Evolutionary conservation across 2,329 filamentous ascomycete species (phyloP).

Genomic region (Phialemonium atrogriseum): DNA sequence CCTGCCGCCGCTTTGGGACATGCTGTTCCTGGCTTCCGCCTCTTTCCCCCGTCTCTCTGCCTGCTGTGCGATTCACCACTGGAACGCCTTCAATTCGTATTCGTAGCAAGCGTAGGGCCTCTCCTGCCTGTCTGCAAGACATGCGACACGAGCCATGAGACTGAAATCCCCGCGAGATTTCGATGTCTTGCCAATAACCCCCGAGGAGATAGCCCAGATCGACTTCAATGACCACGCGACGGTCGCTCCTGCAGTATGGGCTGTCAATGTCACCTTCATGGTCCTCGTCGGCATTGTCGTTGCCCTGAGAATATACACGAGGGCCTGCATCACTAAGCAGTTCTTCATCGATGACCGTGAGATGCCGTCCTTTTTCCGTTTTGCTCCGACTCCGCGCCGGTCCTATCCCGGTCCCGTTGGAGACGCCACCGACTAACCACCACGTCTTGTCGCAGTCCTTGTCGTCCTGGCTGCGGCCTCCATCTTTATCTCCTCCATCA

Average conservation of each 20-base stretch:
- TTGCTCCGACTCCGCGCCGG: background rate
- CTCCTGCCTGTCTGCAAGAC: too few species aligned
- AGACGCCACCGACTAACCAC: background rate
- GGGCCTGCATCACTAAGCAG: slow-evolving; percentile 9
- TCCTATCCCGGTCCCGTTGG: background rate
- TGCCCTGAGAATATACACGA: slow-evolving; percentile 10
- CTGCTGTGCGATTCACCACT: too few species aligned
- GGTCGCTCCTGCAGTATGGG: slow-evolving; percentile 6
- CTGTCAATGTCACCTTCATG: slow-evolving; percentile 11
- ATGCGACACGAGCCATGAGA: slow-evolving; percentile 1
- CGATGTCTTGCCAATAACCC: slow-evolving; percentile 4
- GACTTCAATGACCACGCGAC: slow-evolving; percentile 14
- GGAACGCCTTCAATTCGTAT: too few species aligned
- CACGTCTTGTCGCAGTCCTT: slow-evolving; percentile 7
- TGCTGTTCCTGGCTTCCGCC: too few species aligned
- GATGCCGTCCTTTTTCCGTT: background rate
- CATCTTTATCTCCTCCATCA: slow-evolving; percentile 12
- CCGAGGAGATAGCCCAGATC: slow-evolving; percentile 9
- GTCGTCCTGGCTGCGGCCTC: slow-evolving; percentile 14
- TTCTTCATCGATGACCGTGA: slow-evolving; percentile 15
- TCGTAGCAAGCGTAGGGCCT: too few species aligned
- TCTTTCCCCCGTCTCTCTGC: too few species aligned
- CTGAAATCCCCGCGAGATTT: background rate
- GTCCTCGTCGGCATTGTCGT: slow-evolving; percentile 13
- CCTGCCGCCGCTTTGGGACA: too few species aligned